Evolutionary conservation across 495 filamentous ascomycete genomes (phyloP).

Genomic region (Penicillium cataractarum): DNA sequence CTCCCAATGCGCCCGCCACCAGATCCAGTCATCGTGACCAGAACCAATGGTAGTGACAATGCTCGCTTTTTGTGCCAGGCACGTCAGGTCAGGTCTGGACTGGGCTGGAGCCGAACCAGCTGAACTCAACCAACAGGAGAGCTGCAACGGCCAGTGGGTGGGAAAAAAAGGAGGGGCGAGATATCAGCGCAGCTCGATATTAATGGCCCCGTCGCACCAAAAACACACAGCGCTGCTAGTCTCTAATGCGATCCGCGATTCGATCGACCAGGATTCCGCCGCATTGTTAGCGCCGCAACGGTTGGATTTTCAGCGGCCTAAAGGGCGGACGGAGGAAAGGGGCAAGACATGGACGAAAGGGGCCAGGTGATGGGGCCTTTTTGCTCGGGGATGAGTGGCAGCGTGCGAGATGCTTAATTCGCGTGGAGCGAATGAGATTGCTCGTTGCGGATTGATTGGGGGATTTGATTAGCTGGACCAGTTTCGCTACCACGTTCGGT

Average conservation of each 20-base stretch:
- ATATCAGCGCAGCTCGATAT: not conserved
- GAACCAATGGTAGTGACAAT: not conserved
- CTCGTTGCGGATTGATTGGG: constrained; percentile 28
- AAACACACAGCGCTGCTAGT: not conserved
- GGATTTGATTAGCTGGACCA: constrained; percentile 1
- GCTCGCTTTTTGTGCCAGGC: not conserved
- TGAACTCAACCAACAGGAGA: not conserved
- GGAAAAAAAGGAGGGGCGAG: not conserved
- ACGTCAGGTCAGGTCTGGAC: not conserved
- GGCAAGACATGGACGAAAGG: not conserved
- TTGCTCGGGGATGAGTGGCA: constrained; percentile 18
- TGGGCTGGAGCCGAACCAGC: not conserved
- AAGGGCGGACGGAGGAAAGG: not conserved
- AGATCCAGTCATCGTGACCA: not conserved
- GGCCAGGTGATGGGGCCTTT: not conserved
- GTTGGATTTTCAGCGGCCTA: constrained; percentile 8
- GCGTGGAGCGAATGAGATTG: constrained; percentile 30
- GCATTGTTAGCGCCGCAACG: constrained; percentile 17
- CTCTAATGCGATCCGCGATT: not conserved
- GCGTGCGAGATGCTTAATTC: constrained; percentile 43
- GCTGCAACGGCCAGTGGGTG: not conserved
- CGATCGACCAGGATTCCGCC: constrained; percentile 3
- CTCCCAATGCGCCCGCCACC: not conserved
- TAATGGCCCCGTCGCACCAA: not conserved
- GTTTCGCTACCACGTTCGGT: constrained; percentile 25